A percentile compares a stretch with the other conserved stretches of the same genome.
Conservation (phyloP, 2,329 filamentous ascomycete genomes). For the Cladobotryum mycophilum region DNA sequence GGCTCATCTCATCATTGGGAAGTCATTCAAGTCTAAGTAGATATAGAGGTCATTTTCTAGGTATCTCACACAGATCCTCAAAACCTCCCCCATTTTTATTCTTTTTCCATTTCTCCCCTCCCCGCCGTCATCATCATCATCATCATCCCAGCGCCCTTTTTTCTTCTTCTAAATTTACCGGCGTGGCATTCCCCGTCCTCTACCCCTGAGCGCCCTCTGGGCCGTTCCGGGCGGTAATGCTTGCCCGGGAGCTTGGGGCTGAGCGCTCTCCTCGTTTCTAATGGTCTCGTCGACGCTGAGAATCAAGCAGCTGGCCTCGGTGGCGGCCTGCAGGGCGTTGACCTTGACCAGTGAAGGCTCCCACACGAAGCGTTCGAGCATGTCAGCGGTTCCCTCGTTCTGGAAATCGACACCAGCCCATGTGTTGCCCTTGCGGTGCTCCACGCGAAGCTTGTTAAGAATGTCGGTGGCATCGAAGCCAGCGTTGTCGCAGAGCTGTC, state of each 20-base stretch:
- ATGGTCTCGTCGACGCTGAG: constrained; percentile 97
- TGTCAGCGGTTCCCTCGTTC: constrained; percentile 86
- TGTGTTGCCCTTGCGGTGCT: constrained; percentile 85
- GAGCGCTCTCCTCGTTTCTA: constrained; percentile 88
- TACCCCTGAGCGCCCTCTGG: constrained; percentile 76
- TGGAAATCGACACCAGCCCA: constrained; percentile 97
- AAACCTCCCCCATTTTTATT: constrained; percentile 15
- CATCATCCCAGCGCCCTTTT: not conserved
- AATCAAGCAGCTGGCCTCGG: constrained; percentile 92
- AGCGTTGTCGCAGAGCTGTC: constrained; percentile 96
- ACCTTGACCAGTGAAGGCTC: constrained; percentile 94
- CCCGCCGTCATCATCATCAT: not conserved
- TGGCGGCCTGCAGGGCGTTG: constrained; percentile 93
- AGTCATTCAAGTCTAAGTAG: constrained; percentile 8
- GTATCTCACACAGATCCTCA: constrained; percentile 32
- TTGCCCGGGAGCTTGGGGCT: constrained; percentile 73
- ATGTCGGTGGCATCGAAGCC: constrained; percentile 98
- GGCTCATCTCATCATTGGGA: not conserved
- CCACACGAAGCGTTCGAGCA: constrained; percentile 95
- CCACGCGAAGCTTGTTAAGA: constrained; percentile 89
- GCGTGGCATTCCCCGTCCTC: constrained; percentile 85
- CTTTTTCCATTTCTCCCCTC: not conserved
- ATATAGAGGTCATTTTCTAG: constrained; percentile 20
- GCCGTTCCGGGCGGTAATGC: constrained; percentile 74
- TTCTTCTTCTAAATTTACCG: constrained; percentile 41